Conservation (phyloP, 176 grass and related monocot species). For the Tillandsia leiboldiana region DNA sequence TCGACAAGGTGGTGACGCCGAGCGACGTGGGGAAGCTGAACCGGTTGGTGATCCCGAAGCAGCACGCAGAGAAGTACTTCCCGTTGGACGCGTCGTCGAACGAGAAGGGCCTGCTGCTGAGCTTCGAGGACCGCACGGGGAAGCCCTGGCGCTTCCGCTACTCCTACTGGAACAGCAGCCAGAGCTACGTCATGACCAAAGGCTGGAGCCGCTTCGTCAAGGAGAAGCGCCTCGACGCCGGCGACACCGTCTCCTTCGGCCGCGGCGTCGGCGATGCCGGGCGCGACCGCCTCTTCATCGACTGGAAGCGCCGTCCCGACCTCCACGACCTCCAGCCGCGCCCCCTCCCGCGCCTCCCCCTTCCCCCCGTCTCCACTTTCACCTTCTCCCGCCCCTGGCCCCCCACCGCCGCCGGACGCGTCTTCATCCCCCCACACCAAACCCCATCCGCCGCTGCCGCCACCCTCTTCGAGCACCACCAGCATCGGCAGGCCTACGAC, state of each 20-base stretch:
- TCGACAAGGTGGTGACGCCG: conserved; percentile 96
- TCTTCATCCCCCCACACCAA: conserved; percentile 33
- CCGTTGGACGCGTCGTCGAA: conserved; percentile 59
- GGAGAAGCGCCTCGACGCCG: conserved; percentile 89
- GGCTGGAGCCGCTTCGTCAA: conserved; percentile 99
- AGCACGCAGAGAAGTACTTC: conserved; percentile 96
- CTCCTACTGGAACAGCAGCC: conserved; percentile 99
- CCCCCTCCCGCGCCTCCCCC: conserved; percentile 32
- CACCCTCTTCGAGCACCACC: conserved; percentile 75
- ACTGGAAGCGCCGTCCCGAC: conserved; percentile 79
- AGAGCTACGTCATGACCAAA: conserved; percentile 99
- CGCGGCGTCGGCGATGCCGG: conserved; percentile 47
- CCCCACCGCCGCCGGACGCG: conserved; percentile 24
- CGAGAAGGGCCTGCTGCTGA: conserved; percentile 76
- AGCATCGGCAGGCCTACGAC: conserved; percentile 35
- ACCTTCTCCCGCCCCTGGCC: conserved; percentile 2
- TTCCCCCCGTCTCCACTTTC: conserved; percentile 28
- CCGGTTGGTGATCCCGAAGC: conserved; percentile 95
- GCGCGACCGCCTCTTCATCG: conserved; percentile 64
- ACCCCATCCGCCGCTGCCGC: conserved; percentile 41
- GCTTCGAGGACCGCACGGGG: conserved; percentile 79
- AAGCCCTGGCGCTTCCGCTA: conserved; percentile 99
- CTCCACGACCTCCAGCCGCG: conserved; percentile 27
- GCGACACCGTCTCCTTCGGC: conserved; percentile 90
- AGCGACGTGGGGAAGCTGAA: conserved; percentile 99